Percentiles rank a stretch among this genome's conserved stretches.
Evolutionary conservation across 768 basidiomycete species (phyloP).

Genomic region (Chalciporus chontae): DNA sequence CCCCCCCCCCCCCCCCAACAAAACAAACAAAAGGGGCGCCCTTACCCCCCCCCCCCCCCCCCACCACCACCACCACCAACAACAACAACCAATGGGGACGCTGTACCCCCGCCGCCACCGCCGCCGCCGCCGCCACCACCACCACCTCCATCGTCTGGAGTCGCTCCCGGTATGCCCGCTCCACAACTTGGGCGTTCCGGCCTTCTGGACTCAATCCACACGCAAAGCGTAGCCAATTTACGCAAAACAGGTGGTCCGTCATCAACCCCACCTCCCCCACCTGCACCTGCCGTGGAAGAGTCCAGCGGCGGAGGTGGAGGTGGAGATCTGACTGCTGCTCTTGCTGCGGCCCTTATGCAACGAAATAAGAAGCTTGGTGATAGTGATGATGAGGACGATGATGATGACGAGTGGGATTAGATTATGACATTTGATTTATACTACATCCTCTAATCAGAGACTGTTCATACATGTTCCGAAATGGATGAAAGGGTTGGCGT

Average conservation of each 20-base stretch:
- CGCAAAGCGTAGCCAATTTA: constrained; percentile 69
- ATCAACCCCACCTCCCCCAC: constrained; percentile 36
- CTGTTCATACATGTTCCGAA: background rate
- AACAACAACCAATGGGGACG: constrained; percentile 22
- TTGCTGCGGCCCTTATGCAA: constrained; percentile 79
- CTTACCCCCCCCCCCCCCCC: constrained; percentile 38
- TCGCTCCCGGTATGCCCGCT: constrained; percentile 40
- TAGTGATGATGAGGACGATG: constrained; percentile 77
- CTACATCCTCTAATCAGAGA: constrained; percentile 10
- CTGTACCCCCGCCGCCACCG: constrained; percentile 36
- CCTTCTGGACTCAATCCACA: constrained; percentile 78
- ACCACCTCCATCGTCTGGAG: constrained; percentile 28
- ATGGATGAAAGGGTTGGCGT: background rate
- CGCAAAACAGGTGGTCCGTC: constrained; percentile 45
- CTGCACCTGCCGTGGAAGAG: constrained; percentile 29
- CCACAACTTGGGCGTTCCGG: constrained; percentile 59
- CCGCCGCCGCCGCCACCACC: constrained; percentile 35
- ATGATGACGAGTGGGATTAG: constrained; percentile 63
- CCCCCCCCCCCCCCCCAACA: constrained; percentile 37
- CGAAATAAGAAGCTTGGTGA: constrained; percentile 87
- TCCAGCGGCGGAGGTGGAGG: constrained; percentile 31
- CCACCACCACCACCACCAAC: constrained; percentile 38
- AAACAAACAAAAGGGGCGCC: constrained; percentile 26
- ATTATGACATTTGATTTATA: constrained; percentile 5
- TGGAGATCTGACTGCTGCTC: constrained; percentile 74